Conservation (phyloP, 2,329 filamentous ascomycete genomes). For the Coniochaeta sp. region DNA sequence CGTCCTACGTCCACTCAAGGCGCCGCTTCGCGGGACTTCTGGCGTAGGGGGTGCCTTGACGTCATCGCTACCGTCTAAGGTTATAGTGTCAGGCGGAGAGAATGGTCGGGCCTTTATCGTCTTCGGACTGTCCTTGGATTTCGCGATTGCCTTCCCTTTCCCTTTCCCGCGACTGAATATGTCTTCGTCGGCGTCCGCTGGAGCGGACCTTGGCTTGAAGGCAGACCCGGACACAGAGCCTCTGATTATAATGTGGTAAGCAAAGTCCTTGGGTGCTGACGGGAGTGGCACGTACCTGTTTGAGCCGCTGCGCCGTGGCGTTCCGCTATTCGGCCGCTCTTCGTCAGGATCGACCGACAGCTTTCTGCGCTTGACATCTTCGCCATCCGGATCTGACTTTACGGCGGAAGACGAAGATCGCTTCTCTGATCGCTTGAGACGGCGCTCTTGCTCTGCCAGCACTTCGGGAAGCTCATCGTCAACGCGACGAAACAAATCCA, state of each 20-base stretch:
- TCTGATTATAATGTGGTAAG: background rate
- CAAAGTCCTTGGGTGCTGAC: conserved; percentile 1
- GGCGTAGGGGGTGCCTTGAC: background rate
- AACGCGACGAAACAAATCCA: conserved; percentile 43
- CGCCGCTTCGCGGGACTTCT: background rate
- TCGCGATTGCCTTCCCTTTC: conserved; percentile 16
- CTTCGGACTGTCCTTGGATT: conserved; percentile 4
- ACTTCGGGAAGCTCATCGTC: conserved; percentile 39
- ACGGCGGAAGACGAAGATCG: conserved; percentile 10
- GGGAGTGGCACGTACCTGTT: background rate
- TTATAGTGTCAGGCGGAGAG: background rate
- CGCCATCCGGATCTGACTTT: conserved; percentile 5
- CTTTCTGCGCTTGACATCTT: conserved; percentile 16
- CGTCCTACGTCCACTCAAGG: background rate
- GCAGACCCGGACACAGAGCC: background rate
- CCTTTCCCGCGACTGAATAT: conserved; percentile 15
- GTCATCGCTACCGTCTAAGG: background rate
- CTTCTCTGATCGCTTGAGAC: conserved; percentile 14
- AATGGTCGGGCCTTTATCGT: conserved; percentile 4
- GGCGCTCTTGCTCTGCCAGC: conserved; percentile 15
- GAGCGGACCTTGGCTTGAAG: background rate
- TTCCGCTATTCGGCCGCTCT: background rate
- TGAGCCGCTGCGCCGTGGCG: background rate
- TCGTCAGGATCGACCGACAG: conserved; percentile 9
- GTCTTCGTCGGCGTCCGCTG: conserved; percentile 9